phyloP scores from a whole-genome alignment of 2,329 filamentous ascomycete species.

The Fusarium verticillioides region DNA sequence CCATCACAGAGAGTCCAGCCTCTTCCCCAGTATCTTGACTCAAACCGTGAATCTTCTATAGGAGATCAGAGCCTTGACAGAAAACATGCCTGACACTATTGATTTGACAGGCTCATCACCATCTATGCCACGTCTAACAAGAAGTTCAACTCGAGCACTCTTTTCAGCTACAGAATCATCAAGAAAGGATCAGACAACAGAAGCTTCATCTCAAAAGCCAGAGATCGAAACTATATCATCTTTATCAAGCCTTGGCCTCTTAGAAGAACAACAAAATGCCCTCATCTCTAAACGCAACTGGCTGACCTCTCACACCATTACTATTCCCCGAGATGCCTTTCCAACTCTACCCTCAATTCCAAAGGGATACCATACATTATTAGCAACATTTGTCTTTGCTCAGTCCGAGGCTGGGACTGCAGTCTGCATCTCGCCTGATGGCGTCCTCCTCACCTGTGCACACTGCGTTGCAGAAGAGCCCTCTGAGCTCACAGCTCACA shows the following conservation, averaged over 20 bases:
- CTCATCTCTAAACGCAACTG: slow-evolving; percentile 29
- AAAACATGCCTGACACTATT: slow-evolving; percentile 9
- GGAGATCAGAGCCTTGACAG: no score
- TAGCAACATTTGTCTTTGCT: slow-evolving; percentile 58
- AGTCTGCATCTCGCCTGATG: slow-evolving; percentile 57
- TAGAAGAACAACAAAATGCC: neutral
- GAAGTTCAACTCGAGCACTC: slow-evolving; percentile 19
- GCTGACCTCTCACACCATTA: slow-evolving; percentile 34
- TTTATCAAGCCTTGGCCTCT: neutral
- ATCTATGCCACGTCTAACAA: slow-evolving; percentile 9
- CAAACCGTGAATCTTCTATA: neutral
- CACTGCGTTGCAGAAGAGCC: slow-evolving; percentile 60
- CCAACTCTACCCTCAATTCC: neutral
- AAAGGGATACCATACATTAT: slow-evolving; percentile 7
- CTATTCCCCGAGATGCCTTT: slow-evolving; percentile 19
- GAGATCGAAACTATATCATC: neutral
- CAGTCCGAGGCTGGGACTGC: slow-evolving; percentile 63
- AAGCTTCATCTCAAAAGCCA: neutral
- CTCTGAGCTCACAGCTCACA: slow-evolving; percentile 45
- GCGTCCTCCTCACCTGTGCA: slow-evolving; percentile 61
- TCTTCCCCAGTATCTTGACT: neutral
- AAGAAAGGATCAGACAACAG: neutral
- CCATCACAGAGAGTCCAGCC: neutral
- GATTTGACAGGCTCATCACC: neutral
- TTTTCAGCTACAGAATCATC: neutral